Evolutionary conservation across 2,329 filamentous ascomycete species (phyloP), one percentile per base, ranked within the genome.

Genomic region (Fusarium sp.): DNA sequence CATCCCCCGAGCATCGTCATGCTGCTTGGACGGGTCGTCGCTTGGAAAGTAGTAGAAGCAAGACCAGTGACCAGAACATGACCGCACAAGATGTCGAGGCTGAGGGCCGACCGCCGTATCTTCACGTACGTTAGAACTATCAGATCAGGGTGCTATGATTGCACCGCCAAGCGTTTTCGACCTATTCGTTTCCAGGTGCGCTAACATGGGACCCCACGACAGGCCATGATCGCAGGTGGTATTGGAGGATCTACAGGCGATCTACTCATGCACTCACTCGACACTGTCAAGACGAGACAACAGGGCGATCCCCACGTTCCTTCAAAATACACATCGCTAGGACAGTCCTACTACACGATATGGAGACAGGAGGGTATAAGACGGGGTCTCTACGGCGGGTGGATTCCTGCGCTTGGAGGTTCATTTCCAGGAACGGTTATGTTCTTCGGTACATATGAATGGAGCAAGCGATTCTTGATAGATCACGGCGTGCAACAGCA

Each of bases 211-310:
- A 32, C 52, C 24, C 48, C 39, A 59, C 72, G 62, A 71, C 67
- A 98, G 94, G 92, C 93, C 81, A 99, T 98, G 95, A 88, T 99
- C 79, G 96, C 96, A 39, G 96, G 96, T 79, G 96, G 96, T 68
- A 87, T 97, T 60, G 96, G 97, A 79, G 96, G 96, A 60, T 95
- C 94, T 22, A 97, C 93, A 63, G 96, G 97, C 67, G 96, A 99
- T 83, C 93, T 99, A 89, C 87, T 99, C 75, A 99, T 99, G 96
- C 96, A 99, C 85, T 98, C 96, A 51, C 89, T 99, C 79, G 96
- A 99, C 83, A 99, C 96, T 2, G 96, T 99, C 78, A 99, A 99
- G 85, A 99, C 96, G 52, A 90, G 96, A 77, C 97, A 99, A 82
- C 96, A 99, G 84, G 96, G 96, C 79, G 96, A 98, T 80, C 95